These are phyloP conservation scores for Lactarius evosmus DNA, from an alignment of 768 basidiomycete species.

Conservation along the genomic window DNA sequence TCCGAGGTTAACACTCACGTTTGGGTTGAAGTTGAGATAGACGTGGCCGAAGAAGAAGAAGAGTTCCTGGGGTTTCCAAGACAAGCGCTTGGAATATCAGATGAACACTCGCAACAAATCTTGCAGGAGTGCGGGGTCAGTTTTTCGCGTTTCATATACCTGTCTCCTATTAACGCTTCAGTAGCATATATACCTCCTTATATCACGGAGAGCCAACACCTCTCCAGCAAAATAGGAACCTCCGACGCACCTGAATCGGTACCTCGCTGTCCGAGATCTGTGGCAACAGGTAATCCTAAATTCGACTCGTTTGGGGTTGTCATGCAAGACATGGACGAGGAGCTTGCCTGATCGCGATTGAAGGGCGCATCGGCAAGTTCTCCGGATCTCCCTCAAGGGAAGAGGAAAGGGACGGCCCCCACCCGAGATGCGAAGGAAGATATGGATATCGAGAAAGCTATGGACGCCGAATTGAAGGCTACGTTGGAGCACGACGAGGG, in stretches of 20 bases:
- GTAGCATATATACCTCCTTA: conserved; percentile 33
- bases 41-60: conserved; percentile 91
- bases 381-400: conserved; percentile 35
- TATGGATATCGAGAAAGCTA: conserved; percentile 74
- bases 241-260: conserved; percentile 2
- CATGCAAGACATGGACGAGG: conserved; percentile 92
- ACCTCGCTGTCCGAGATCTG: conserved; percentile 27
- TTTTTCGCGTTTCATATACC: conserved; percentile 20
- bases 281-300: conserved; percentile 56
- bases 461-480: conserved; percentile 82
- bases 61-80: conserved; percentile 95
- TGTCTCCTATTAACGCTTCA: neutral
- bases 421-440: conserved; percentile 46
- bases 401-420: conserved; percentile 44
- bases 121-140: conserved; percentile 79
- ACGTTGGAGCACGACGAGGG: conserved; percentile 55
- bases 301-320: conserved; percentile 93
- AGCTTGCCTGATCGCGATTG: conserved; percentile 54
- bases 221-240: neutral
- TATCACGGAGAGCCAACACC: conserved; percentile 14
- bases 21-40: conserved; percentile 54
- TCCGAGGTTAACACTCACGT: conserved; percentile 6
- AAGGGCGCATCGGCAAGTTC: conserved; percentile 18
- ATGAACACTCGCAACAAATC: conserved; percentile 87
- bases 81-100: conserved; percentile 83